Base-by-base conservation (phyloP, 176 grass and related monocot genomes). In the Olyra latifolia region DNA sequence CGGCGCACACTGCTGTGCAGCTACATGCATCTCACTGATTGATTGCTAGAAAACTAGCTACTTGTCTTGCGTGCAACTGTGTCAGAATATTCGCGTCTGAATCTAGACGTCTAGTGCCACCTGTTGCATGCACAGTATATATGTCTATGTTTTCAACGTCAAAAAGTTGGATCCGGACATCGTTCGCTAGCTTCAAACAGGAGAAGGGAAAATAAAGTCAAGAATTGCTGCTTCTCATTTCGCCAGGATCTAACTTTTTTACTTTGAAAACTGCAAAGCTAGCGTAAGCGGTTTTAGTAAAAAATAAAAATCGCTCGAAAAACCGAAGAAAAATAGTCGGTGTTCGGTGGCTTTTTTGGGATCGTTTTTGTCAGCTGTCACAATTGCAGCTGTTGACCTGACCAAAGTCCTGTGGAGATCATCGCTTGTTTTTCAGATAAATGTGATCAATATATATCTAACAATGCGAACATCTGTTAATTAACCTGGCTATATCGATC, bases 21-120 rank as follows among this genome's bases (percentile, higher is more conserved):
- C 19, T 50, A 40, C 29, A 53, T 27, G 8, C 5, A 2, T 30
- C 25, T 32, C 25, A 25, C 38, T 43, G 38, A 12, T 43, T 35
- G 5, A 35, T 35, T 35, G 5, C 32, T 35, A 35, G 32, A 2
- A 3, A 35, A 3, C 32, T 35, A 35, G 32, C 4, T 59, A 19
- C 22, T 24, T 25, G 55, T 61, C 1, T 58, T 64, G 48, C 42
- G 75, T 49, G 58, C 75, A 63, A 49, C 28, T 23, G 44, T 49
- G 12, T 20, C 14, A 14, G 66, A 69, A 71, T 81, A 71, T 81
- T 81, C 54, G 65, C 20, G 9, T 69, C 50, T 22, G 23, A 80
- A 58, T 80, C 65, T 70, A 68, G 50, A 32, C 22, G 11, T 59
- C 25, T 24, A 6, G 47, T 49, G 1, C 47, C 32, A 35, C 32